A percentile compares a stretch with the other conserved stretches of the same genome.
Conservation (phyloP, 768 basidiomycete species). For the Lactifluus pinguis region DNA sequence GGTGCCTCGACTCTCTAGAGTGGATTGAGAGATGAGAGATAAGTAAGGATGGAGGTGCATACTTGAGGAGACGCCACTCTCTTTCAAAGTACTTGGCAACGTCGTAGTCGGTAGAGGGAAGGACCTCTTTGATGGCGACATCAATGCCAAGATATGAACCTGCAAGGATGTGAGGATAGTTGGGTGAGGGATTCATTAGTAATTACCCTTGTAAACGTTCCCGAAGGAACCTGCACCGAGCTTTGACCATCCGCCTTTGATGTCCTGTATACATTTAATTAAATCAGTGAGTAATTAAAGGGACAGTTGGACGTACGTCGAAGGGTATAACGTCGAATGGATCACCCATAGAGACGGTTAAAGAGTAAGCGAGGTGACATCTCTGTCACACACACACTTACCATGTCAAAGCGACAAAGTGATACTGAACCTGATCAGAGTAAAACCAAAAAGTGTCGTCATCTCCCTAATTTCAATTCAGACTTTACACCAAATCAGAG, state of each 20-base stretch:
- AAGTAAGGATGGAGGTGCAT: conserved; percentile 8
- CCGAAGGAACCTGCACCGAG: conserved; percentile 91
- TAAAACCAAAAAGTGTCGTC: background rate
- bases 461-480: background rate
- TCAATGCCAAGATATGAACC: conserved; percentile 91
- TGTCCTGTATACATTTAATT: conserved; percentile 44
- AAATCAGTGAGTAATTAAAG: background rate
- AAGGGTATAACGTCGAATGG: conserved; percentile 85
- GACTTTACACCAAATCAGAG: background rate
- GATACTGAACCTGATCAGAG: too few species aligned
- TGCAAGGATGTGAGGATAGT: conserved; percentile 24
- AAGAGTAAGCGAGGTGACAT: too few species aligned
- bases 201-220: conserved; percentile 76
- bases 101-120: conserved; percentile 86
- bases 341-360: conserved; percentile 37
- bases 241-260: conserved; percentile 82
- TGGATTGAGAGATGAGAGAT: conserved; percentile 4
- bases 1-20: conserved; percentile 70
- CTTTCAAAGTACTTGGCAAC: conserved; percentile 96
- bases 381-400: too few species aligned
- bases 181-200: conserved; percentile 17
- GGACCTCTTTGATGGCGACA: conserved; percentile 93
- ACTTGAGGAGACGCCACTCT: conserved; percentile 98
- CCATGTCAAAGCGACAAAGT: background rate
- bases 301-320: conserved; percentile 41